These are phyloP conservation scores for Metschnikowia kunwiensis DNA, from an alignment of 805 yeast genomes.

Conservation along the genomic window DNA sequence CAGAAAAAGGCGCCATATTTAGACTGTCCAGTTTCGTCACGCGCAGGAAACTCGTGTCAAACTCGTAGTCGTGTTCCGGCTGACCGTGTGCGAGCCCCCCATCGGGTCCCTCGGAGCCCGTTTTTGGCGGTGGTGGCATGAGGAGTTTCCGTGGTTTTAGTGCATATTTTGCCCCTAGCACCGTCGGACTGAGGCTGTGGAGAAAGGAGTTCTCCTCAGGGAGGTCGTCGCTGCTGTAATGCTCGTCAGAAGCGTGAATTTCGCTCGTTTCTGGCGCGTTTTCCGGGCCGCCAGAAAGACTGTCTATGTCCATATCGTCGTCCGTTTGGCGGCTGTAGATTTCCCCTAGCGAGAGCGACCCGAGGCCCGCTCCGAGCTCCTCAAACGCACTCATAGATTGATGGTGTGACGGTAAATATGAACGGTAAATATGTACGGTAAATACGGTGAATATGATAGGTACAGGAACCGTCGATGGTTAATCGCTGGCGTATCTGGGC, in stretches of 20 bases:
- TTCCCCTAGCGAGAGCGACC: slow-evolving; percentile 14
- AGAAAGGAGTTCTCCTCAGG: slow-evolving; percentile 13
- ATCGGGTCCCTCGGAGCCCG: not conserved
- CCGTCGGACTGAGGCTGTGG: slow-evolving; percentile 35
- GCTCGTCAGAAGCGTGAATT: not conserved
- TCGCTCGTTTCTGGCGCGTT: slow-evolving; percentile 4
- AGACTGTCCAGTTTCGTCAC: too few species aligned
- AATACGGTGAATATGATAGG: too few species aligned
- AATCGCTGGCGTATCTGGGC: too few species aligned
- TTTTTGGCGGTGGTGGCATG: slow-evolving; percentile 22
- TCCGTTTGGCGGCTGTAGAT: slow-evolving; percentile 1
- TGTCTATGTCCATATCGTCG: slow-evolving; percentile 27
- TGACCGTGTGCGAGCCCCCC: not conserved
- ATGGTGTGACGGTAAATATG: too few species aligned
- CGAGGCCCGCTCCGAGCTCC: slow-evolving; percentile 17
- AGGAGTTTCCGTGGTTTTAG: slow-evolving; percentile 30
- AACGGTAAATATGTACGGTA: too few species aligned
- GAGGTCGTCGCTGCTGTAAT: not conserved
- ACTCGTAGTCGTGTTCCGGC: slow-evolving; percentile 25
- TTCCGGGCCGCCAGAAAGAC: too few species aligned
- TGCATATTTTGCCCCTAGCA: slow-evolving; percentile 41
- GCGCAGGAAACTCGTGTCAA: slow-evolving; percentile 22
- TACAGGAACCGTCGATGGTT: too few species aligned
- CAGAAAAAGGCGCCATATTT: too few species aligned
- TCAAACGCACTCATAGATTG: slow-evolving; percentile 17